Evolutionary conservation across 1,284 basidiomycete species (phyloP).

Genomic region (Apiotrichum domesticum): DNA sequence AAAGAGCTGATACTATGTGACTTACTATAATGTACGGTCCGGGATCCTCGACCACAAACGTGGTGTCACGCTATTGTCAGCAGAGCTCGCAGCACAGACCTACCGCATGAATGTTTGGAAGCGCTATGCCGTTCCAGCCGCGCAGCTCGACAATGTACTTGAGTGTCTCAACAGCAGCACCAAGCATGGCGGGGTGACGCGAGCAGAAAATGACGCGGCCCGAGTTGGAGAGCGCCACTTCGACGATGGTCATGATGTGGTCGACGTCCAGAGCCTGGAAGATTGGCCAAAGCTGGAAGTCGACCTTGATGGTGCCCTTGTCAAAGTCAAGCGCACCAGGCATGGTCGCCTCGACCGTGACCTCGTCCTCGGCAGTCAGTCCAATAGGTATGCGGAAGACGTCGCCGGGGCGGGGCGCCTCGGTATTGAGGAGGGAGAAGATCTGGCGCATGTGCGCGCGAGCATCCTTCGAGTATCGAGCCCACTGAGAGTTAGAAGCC

Average conservation of each 20-base stretch:
- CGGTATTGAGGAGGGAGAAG: slow-evolving; percentile 51
- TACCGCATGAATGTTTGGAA: slow-evolving; percentile 72
- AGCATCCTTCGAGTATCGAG: slow-evolving; percentile 81
- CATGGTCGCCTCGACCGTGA: slow-evolving; percentile 39
- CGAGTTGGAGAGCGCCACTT: slow-evolving; percentile 86
- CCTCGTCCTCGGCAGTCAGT: slow-evolving; percentile 23
- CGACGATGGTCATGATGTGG: slow-evolving; percentile 87
- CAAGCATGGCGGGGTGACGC: slow-evolving; percentile 83
- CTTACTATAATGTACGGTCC: slow-evolving; percentile 73
- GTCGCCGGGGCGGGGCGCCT: slow-evolving; percentile 78
- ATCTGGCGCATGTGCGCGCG: slow-evolving; percentile 43
- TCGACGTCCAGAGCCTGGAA: slow-evolving; percentile 92
- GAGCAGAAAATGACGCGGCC: slow-evolving; percentile 87
- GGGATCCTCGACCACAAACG: slow-evolving; percentile 53
- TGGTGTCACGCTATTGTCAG: slow-evolving; percentile 27
- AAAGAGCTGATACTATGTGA: background rate
- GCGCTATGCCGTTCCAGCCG: slow-evolving; percentile 85
- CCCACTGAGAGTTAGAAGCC: slow-evolving; percentile 57
- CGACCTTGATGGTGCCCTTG: slow-evolving; percentile 44
- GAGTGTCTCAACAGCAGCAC: slow-evolving; percentile 71
- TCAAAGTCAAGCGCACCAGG: slow-evolving; percentile 49
- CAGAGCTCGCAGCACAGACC: slow-evolving; percentile 3
- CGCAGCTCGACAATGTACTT: slow-evolving; percentile 88
- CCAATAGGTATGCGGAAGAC: slow-evolving; percentile 30
- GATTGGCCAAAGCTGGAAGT: slow-evolving; percentile 92